Conservation (phyloP, 495 filamentous ascomycete species). For the Xylaria telfairii region DNA sequence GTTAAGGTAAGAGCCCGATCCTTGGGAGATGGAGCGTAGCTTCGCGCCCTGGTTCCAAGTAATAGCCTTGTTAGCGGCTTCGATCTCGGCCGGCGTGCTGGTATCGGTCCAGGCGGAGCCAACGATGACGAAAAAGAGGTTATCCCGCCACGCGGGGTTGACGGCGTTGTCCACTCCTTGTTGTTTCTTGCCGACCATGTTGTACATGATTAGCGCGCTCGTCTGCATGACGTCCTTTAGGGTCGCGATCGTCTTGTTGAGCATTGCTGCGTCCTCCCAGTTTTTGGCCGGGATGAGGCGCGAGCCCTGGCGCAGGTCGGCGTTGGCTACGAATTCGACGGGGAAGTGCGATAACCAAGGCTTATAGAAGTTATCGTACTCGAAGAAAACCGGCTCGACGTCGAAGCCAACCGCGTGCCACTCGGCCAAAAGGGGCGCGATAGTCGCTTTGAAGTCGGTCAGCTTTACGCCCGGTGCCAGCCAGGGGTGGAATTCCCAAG, state of each 20-base stretch:
- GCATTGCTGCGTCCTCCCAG: conserved; percentile 38
- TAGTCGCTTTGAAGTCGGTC: conserved; percentile 47
- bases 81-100: conserved; percentile 43
- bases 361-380: conserved; percentile 55
- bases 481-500: conserved; percentile 53
- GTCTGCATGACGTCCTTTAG: conserved; percentile 48
- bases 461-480: conserved; percentile 56
- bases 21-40: conserved; percentile 47
- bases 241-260: conserved; percentile 48
- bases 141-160: conserved; percentile 50
- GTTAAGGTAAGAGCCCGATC: conserved; percentile 48
- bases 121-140: conserved; percentile 50
- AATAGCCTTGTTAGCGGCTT: conserved; percentile 51
- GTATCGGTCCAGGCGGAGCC: conserved; percentile 44
- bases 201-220: conserved; percentile 56
- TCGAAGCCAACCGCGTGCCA: conserved; percentile 43
- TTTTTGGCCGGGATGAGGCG: conserved; percentile 52
- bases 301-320: conserved; percentile 46
- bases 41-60: conserved; percentile 55
- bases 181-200: conserved; percentile 51
- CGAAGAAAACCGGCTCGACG: conserved; percentile 51
- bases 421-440: conserved; percentile 54
- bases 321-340: conserved; percentile 50
- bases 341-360: conserved; percentile 55
- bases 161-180: conserved; percentile 41